Percentiles rank a stretch among this genome's conserved stretches.
These are phyloP conservation scores for Daucus carota DNA, from an alignment of 129 eudicot genomes.

Conservation along the genomic window DNA sequence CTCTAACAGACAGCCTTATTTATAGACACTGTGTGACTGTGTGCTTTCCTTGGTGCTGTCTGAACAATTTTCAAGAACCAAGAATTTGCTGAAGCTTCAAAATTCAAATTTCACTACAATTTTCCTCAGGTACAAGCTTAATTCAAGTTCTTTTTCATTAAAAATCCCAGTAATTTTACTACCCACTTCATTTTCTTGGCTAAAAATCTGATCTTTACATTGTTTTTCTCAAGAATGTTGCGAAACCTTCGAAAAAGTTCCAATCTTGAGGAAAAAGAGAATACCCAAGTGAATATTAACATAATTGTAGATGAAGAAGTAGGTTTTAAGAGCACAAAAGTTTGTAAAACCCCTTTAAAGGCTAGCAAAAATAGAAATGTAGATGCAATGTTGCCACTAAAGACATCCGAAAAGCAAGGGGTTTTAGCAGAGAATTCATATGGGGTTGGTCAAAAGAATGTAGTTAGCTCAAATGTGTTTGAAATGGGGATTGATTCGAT, in stretches of 20 bases:
- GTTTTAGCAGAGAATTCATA: conserved; percentile 29
- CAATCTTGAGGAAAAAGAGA: conserved; percentile 57
- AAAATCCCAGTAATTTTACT: background rate
- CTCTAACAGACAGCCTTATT: background rate
- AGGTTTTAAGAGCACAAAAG: conserved; percentile 31
- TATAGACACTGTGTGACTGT: background rate
- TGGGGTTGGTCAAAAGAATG: conserved; percentile 34
- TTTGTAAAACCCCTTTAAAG: conserved; percentile 66
- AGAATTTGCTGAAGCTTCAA: conserved; percentile 9
- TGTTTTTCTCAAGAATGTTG: conserved; percentile 50
- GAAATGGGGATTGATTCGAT: conserved; percentile 48
- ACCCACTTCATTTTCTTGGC: conserved; percentile 9
- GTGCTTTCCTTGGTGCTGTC: background rate
- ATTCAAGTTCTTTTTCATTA: background rate
- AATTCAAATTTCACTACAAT: conserved; percentile 29
- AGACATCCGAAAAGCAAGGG: conserved; percentile 70
- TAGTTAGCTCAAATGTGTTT: conserved; percentile 17
- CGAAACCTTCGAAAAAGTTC: conserved; percentile 47
- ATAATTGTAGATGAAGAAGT: conserved; percentile 39
- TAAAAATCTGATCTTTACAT: background rate
- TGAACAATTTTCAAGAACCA: background rate
- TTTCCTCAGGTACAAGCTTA: conserved; percentile 42
- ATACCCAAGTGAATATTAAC: conserved; percentile 41
- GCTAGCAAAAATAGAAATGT: conserved; percentile 28
- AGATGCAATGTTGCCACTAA: conserved; percentile 33